Percentiles rank a stretch among this genome's conserved stretches.
These are phyloP conservation scores for Lentithecium fluviatile DNA, from an alignment of 495 filamentous ascomycete species.

Conservation along the genomic window DNA sequence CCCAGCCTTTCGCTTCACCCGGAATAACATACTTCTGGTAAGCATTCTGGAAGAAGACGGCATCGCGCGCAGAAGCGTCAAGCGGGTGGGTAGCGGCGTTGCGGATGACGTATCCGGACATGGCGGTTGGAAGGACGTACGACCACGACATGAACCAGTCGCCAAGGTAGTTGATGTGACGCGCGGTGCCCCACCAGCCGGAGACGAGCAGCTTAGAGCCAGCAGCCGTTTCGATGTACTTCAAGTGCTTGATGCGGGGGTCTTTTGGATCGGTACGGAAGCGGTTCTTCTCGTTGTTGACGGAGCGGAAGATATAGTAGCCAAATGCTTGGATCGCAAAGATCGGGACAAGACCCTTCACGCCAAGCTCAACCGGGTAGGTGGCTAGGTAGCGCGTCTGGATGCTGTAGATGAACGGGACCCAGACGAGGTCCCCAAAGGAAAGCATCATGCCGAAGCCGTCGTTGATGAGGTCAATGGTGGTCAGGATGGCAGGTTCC, in stretches of 20 bases:
- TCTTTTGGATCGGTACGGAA: slow-evolving; percentile 89
- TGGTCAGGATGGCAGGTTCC: slow-evolving; percentile 89
- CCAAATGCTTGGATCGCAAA: slow-evolving; percentile 63
- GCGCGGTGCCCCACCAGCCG: slow-evolving; percentile 91
- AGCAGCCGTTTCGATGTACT: slow-evolving; percentile 80
- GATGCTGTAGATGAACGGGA: slow-evolving; percentile 84
- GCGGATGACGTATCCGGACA: slow-evolving; percentile 72
- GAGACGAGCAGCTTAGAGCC: slow-evolving; percentile 79
- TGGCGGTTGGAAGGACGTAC: slow-evolving; percentile 84
- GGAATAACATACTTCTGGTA: slow-evolving; percentile 53
- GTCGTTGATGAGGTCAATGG: slow-evolving; percentile 92
- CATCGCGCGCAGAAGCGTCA: slow-evolving; percentile 23
- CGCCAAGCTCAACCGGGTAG: slow-evolving; percentile 75
- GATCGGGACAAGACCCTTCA: slow-evolving; percentile 59
- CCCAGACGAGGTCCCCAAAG: slow-evolving; percentile 92
- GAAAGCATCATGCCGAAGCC: slow-evolving; percentile 97
- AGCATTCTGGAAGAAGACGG: slow-evolving; percentile 45
- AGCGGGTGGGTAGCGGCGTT: slow-evolving; percentile 38
- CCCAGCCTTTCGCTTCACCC: slow-evolving; percentile 73
- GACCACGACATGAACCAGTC: slow-evolving; percentile 95
- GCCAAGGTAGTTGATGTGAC: slow-evolving; percentile 97
- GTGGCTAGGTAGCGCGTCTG: slow-evolving; percentile 86
- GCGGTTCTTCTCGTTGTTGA: slow-evolving; percentile 91
- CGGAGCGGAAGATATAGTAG: slow-evolving; percentile 85
- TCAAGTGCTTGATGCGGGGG: slow-evolving; percentile 73